A percentile compares a stretch with the other conserved stretches of the same genome.
Conservation (phyloP, 148 eudicot species). For the Pouteria glomerata region DNA sequence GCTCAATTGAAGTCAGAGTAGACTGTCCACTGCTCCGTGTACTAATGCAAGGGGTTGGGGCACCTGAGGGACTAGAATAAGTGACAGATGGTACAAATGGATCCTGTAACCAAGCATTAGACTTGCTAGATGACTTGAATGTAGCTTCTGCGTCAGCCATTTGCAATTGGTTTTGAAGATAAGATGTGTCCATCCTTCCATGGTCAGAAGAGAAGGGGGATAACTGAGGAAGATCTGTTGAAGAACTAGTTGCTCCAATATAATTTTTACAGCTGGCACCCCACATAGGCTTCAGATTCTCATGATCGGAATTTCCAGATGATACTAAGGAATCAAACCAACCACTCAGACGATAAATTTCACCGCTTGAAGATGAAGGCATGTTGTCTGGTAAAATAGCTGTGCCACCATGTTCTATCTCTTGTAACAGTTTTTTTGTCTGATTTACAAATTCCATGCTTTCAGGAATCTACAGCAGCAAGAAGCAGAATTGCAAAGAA, state of each 20-base stretch:
- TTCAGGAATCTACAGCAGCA: constrained; percentile 48
- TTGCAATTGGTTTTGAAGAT: constrained; percentile 8
- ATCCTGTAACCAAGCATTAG: neutral
- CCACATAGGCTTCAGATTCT: neutral
- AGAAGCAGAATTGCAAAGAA: constrained; percentile 7
- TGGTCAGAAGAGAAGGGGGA: constrained; percentile 14
- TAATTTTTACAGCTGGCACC: constrained; percentile 1
- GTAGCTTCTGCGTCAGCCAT: constrained; percentile 12
- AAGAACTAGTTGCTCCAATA: constrained; percentile 5
- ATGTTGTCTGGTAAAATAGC: constrained; percentile 23
- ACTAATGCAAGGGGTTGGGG: constrained; percentile 5
- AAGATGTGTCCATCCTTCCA: constrained; percentile 2
- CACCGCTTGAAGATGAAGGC: constrained; percentile 32
- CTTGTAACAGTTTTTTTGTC: constrained; percentile 32
- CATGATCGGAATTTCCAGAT: constrained; percentile 21
- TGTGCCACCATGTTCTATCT: constrained; percentile 15
- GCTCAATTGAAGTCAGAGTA: constrained; percentile 13
- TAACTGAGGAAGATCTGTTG: constrained; percentile 7
- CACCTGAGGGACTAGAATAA: constrained; percentile 7
- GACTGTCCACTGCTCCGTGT: constrained; percentile 21
- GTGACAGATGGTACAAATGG: constrained; percentile 1
- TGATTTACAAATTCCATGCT: constrained; percentile 46
- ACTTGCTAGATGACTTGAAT: neutral
- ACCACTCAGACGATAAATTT: constrained; percentile 17
- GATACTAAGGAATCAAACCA: constrained; percentile 32